Percentiles rank a stretch among this genome's conserved stretches.
phyloP scores from a whole-genome alignment of 805 yeast genomes.

The Candida sphagnicola region DNA sequence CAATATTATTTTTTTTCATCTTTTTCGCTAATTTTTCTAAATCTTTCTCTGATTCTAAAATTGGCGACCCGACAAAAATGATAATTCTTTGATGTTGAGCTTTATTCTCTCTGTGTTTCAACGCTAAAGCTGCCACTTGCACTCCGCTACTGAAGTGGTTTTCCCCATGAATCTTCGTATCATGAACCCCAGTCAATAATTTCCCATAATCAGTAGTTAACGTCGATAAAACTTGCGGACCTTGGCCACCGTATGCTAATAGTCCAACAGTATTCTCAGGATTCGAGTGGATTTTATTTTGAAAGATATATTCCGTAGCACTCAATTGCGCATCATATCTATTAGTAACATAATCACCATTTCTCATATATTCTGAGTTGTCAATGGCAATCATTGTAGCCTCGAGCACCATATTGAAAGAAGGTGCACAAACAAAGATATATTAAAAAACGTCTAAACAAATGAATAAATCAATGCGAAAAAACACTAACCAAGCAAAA shows the following conservation, averaged over 20 bases:
- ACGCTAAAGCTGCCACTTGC: conserved; percentile 87
- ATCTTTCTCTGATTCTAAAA: conserved; percentile 63
- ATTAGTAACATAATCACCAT: conserved; percentile 87
- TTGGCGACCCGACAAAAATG: conserved; percentile 86
- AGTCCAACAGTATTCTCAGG: conserved; percentile 95
- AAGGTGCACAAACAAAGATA: background rate
- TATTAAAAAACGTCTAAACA: too few relatives aligned
- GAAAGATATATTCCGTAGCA: conserved; percentile 82
- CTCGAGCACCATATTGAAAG: conserved; percentile 74
- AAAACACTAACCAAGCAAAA: too few relatives aligned
- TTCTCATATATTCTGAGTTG: conserved; percentile 93
- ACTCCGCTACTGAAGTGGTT: conserved; percentile 75
- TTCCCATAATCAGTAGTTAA: conserved; percentile 85
- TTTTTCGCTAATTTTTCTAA: conserved; percentile 83
- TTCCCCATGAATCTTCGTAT: conserved; percentile 64
- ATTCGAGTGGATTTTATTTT: conserved; percentile 78
- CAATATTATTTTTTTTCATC: conserved; percentile 88
- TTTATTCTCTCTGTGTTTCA: conserved; percentile 94
- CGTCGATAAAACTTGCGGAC: conserved; percentile 85
- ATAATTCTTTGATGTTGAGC: conserved; percentile 87
- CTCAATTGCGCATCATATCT: conserved; percentile 92
- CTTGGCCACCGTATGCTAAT: conserved; percentile 79
- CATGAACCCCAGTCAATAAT: conserved; percentile 79
- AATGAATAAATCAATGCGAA: background rate
- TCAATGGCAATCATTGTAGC: conserved; percentile 95